phyloP scores from a whole-genome alignment of 1,139 yeast species.

The Debaryomyces fabryi region DNA sequence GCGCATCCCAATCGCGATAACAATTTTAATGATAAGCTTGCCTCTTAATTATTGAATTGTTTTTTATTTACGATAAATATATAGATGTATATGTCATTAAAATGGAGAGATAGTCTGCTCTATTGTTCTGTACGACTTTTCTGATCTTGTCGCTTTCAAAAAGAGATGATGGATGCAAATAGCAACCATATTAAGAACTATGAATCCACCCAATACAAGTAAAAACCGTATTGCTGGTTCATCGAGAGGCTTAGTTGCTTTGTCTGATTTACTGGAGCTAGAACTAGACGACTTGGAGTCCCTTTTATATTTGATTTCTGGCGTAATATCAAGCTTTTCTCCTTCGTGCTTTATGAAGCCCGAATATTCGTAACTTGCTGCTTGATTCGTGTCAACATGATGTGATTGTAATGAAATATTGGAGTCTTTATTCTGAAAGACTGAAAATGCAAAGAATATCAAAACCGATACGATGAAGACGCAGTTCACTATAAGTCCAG shows the following conservation, averaged over 20 bases:
- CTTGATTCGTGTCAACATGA: not conserved
- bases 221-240: conserved; percentile 22
- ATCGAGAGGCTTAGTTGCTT: conserved; percentile 14
- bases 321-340: not conserved
- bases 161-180: conserved; percentile 41
- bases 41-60: not conserved
- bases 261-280: conserved; percentile 7
- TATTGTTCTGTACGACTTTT: conserved; percentile 37
- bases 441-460: not conserved
- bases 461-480: not conserved
- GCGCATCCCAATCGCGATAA: conserved; percentile 1
- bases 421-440: not conserved
- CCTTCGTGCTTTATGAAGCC: not conserved
- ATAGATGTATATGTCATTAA: conserved; percentile 13
- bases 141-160: conserved; percentile 30
- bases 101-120: conserved; percentile 43
- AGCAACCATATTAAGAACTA: conserved; percentile 31
- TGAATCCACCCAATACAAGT: conserved; percentile 7
- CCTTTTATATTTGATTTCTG: not conserved
- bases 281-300: conserved; percentile 3
- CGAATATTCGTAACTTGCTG: not conserved
- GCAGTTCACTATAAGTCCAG: not conserved
- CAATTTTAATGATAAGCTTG: not conserved
- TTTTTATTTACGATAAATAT: not conserved
- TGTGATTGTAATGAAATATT: not conserved